A percentile compares a stretch with the other conserved stretches of the same genome.
Evolutionary conservation across 441 rosid species (phyloP).

Genomic region (Aquilaria agallochum): DNA sequence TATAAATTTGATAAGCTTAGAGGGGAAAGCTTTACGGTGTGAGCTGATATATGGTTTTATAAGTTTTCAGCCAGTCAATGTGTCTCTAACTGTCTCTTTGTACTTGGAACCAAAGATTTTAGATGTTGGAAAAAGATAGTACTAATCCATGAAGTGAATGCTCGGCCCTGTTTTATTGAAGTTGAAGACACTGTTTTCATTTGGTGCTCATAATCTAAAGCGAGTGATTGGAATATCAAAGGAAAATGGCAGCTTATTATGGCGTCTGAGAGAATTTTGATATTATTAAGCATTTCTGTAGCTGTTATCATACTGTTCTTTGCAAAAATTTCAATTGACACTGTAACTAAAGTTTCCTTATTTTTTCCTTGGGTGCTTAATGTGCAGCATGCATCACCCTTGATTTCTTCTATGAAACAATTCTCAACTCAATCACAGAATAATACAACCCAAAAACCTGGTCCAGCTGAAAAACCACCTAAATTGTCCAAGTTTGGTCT

Average conservation of each 20-base stretch:
- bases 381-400: slow-evolving; percentile 32
- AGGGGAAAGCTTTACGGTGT: too few relatives aligned
- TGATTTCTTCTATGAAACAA: slow-evolving; percentile 44
- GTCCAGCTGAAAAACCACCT: slow-evolving; percentile 32
- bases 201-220: not conserved
- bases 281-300: not conserved
- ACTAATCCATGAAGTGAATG: too few relatives aligned
- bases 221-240: not conserved
- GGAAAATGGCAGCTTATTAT: too few relatives aligned
- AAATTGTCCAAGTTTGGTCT: slow-evolving; percentile 32
- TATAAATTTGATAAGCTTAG: too few relatives aligned
- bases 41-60: too few relatives aligned
- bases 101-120: too few relatives aligned
- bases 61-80: too few relatives aligned
- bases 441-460: slow-evolving; percentile 37
- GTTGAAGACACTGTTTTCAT: not conserved
- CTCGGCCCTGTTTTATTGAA: too few relatives aligned
- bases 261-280: not conserved
- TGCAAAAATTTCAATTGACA: too few relatives aligned
- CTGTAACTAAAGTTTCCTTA: slow-evolving; percentile 1
- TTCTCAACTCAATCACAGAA: slow-evolving; percentile 42
- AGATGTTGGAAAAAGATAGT: too few relatives aligned
- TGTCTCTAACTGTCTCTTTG: too few relatives aligned
- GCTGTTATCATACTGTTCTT: not conserved
- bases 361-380: slow-evolving; percentile 11